phyloP scores from a whole-genome alignment of 306 rosid genomes.

The Carpinus fangiana region DNA sequence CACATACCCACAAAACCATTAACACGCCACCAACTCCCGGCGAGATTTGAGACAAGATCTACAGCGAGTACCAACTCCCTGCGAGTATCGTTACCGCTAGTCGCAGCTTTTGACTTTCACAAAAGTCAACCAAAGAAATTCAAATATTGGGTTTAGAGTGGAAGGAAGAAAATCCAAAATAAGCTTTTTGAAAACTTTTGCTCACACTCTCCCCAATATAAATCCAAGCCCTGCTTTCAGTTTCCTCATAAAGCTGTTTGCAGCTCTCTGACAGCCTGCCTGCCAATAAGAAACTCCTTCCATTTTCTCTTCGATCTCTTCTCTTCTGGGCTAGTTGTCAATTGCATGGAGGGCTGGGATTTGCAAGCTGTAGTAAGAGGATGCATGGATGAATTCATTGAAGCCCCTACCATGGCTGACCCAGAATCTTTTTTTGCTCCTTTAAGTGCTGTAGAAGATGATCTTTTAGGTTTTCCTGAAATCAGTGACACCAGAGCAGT shows the following conservation, averaged over 20 bases:
- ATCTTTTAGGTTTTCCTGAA: constrained; percentile 43
- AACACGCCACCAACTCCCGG: too few species aligned
- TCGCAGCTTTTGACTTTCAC: constrained; percentile 43
- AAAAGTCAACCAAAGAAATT: constrained; percentile 52
- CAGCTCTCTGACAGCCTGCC: constrained; percentile 22
- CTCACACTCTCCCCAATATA: constrained; percentile 14
- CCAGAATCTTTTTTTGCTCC: constrained; percentile 25
- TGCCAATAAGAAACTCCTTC: constrained; percentile 8
- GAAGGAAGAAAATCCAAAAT: constrained; percentile 15
- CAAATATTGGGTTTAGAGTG: neutral
- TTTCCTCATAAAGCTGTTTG: constrained; percentile 24
- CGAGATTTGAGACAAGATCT: neutral
- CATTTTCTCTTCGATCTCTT: neutral
- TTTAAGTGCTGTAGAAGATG: constrained; percentile 37
- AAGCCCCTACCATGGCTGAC: constrained; percentile 18
- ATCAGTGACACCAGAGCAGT: constrained; percentile 47
- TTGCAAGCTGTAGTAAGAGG: constrained; percentile 85
- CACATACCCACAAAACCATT: too few species aligned
- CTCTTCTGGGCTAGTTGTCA: neutral
- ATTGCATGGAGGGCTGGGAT: constrained; percentile 70
- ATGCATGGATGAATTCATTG: constrained; percentile 15
- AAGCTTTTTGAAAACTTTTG: neutral
- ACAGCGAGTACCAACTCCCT: constrained; percentile 22
- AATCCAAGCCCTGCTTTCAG: constrained; percentile 29
- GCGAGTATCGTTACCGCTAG: constrained; percentile 25